Evolutionary conservation across 768 basidiomycete genomes (phyloP).

Genomic region (Chiua virens): DNA sequence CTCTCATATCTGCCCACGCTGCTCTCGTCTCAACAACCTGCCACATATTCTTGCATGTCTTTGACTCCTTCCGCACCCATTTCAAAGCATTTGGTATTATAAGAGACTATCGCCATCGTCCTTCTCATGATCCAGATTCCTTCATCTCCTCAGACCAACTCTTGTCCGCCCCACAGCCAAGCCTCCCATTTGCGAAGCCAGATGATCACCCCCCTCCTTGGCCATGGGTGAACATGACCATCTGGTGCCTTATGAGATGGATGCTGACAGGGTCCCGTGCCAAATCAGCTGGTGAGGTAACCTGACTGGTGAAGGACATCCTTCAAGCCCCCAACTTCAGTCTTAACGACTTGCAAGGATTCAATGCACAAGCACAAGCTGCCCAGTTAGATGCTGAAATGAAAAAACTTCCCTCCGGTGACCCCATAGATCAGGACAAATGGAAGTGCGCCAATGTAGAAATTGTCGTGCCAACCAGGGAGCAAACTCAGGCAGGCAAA

Average conservation of each 20-base stretch:
- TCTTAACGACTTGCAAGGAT: neutral
- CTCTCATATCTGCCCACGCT: neutral
- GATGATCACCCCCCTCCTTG: neutral
- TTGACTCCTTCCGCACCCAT: too few relatives aligned
- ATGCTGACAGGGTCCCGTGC: neutral
- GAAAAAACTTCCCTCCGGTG: neutral
- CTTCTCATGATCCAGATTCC: neutral
- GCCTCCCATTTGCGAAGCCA: neutral
- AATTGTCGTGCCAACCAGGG: neutral
- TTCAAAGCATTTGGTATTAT: neutral
- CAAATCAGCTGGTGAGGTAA: neutral
- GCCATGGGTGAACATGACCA: neutral
- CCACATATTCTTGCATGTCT: neutral
- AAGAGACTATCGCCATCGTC: neutral
- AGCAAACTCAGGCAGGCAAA: neutral
- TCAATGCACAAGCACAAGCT: neutral
- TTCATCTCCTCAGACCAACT: neutral
- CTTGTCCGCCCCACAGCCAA: neutral
- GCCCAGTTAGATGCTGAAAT: neutral
- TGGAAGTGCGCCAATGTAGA: neutral
- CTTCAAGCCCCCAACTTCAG: neutral
- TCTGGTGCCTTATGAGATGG: constrained; percentile 1
- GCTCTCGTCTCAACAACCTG: neutral
- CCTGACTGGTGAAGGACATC: neutral
- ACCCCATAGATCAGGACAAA: neutral